phyloP scores from a whole-genome alignment of 2,329 filamentous ascomycete genomes.

The Monilinia fructicola region DNA sequence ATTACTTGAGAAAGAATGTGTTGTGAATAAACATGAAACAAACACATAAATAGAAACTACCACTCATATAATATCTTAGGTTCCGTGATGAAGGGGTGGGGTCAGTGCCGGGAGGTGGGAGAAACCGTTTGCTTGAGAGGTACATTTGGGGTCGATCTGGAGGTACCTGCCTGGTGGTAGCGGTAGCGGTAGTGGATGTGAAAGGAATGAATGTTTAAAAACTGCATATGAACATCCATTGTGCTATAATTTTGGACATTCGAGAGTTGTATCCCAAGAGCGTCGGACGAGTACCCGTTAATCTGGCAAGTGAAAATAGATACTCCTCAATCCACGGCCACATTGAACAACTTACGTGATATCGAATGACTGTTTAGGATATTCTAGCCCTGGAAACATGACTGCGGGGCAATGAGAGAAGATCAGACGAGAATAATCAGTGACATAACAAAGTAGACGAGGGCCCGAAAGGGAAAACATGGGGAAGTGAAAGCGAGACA shows the following conservation, averaged over 20 bases:
- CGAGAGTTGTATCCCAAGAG: no score
- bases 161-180: neutral
- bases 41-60: no score
- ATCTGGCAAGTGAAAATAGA: neutral
- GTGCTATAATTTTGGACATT: no score
- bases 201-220: neutral
- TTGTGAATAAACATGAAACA: no score
- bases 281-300: no score
- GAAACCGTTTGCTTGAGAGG: neutral
- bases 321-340: neutral
- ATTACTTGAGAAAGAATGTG: no score
- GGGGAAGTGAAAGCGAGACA: neutral
- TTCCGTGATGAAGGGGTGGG: neutral
- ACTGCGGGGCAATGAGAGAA: neutral
- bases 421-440: neutral
- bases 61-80: constrained; percentile 8
- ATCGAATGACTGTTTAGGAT: neutral
- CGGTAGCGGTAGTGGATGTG: neutral
- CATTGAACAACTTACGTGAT: neutral
- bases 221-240: no score
- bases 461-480: no score
- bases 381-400: neutral
- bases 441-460: neutral
- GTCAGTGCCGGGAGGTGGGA: neutral
- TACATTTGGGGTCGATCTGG: neutral